Base-by-base conservation (phyloP, 345 rosid species). In the Dipteronia dyeriana region DNA sequence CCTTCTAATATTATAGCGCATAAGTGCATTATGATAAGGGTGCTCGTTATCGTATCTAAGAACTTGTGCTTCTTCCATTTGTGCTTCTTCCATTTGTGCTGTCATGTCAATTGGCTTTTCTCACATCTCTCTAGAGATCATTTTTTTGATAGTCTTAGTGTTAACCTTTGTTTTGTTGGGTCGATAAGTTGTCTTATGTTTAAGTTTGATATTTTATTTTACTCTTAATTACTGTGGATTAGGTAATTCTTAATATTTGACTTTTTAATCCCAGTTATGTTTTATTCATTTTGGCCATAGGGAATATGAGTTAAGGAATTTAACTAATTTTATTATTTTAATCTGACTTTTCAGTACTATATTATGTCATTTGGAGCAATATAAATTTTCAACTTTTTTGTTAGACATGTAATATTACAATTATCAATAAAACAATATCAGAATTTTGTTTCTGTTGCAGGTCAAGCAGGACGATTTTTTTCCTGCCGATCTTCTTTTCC, bases 401-500 rank as follows among this genome's bases (percentile, higher is more conserved):
- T 72, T 72, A 38, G 19, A 39, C 41, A 39, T 62, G 20, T 56
- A 20, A 22, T 31, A 49, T 65, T 16, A 0, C n/a, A 49, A n/a
- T 75, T 34, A 64, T 63, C 29, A 63, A 16, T 53, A 60, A 43
- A 59, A 57, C 26, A 9, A 29, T 39, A 61, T 75, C 68, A 47
- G n/a, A 63, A 41, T 71, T 76, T 75, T 81, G 54, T 69, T 41
- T 75, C 64, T 73, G 54, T 84, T 89, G 79, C 92, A 97, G 99
- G 90, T 97, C 53, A 97, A 92, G 84, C 88, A 97, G 79, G 99
- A 97, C 82, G 97, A 85, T 20, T 89, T 87, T 84, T 97, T 97
- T 83, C 99, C 99, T 74, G 97, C 99, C 20, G 99, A 97, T 89
- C 72, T 97, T 59, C 96, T 94, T 80, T 89, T 92, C 61, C 90